Evolutionary conservation across 2,329 filamentous ascomycete genomes (phyloP).

Genomic region (Fusarium ambrosium): DNA sequence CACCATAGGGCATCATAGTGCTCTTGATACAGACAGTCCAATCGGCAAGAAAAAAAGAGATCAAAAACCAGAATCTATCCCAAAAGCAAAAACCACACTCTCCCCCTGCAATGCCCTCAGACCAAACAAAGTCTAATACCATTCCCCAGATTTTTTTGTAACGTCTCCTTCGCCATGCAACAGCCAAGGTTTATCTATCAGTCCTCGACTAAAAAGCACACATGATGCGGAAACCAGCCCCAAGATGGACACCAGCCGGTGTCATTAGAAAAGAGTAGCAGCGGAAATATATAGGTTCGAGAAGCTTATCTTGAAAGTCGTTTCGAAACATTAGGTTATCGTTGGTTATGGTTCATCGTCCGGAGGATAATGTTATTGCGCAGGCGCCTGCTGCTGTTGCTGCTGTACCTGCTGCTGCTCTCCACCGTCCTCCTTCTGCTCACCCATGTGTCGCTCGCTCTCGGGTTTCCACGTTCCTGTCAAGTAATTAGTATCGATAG

Average conservation of each 20-base stretch:
- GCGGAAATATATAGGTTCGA: slow-evolving; percentile 47
- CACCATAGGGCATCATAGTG: slow-evolving; percentile 3
- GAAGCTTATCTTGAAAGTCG: slow-evolving; percentile 46
- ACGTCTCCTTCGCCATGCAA: slow-evolving; percentile 39
- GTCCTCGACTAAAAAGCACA: slow-evolving; percentile 22
- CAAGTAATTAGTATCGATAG: not conserved
- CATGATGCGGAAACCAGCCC: slow-evolving; percentile 41
- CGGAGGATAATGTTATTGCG: slow-evolving; percentile 36
- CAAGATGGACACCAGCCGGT: slow-evolving; percentile 30
- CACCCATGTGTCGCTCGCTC: slow-evolving; percentile 77
- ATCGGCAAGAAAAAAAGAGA: slow-evolving; percentile 22
- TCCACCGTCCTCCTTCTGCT: slow-evolving; percentile 45
- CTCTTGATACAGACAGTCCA: slow-evolving; percentile 6
- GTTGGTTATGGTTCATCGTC: slow-evolving; percentile 29
- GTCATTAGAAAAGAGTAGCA: slow-evolving; percentile 47
- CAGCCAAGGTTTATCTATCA: slow-evolving; percentile 15
- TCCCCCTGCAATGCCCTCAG: slow-evolving; percentile 24
- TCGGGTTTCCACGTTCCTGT: slow-evolving; percentile 83
- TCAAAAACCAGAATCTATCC: slow-evolving; percentile 32
- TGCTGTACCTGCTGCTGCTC: slow-evolving; percentile 15
- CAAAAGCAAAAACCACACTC: slow-evolving; percentile 26
- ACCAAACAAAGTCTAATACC: slow-evolving; percentile 35
- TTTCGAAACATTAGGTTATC: slow-evolving; percentile 44
- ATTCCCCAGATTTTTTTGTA: slow-evolving; percentile 36
- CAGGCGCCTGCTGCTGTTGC: slow-evolving; percentile 38